A percentile compares a stretch with the other conserved stretches of the same genome.
These are phyloP conservation scores for Trametes sanguinea DNA, from an alignment of 768 basidiomycete species.

Conservation along the genomic window DNA sequence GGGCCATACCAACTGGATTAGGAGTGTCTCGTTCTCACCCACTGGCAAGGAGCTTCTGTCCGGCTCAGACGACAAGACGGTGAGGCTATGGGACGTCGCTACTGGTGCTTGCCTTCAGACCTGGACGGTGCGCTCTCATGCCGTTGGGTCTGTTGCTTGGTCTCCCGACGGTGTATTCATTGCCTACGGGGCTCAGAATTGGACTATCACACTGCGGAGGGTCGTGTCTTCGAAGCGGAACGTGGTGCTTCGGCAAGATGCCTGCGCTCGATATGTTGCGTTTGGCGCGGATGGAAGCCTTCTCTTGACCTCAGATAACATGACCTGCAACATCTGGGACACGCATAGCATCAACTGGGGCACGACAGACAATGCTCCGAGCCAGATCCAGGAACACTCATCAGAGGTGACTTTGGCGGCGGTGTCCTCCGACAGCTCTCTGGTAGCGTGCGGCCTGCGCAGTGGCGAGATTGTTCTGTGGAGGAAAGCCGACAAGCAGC, in stretches of 20 bases:
- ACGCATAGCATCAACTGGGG: background rate
- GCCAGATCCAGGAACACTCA: background rate
- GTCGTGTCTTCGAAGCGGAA: background rate
- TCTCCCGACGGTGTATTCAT: slow-evolving; percentile 17
- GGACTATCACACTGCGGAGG: too few species aligned
- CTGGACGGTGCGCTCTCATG: slow-evolving; percentile 8
- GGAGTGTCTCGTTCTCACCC: background rate
- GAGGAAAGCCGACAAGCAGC: background rate
- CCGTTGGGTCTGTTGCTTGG: slow-evolving; percentile 26
- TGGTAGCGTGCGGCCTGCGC: background rate
- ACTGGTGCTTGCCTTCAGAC: background rate
- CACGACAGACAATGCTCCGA: background rate
- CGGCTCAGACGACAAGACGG: background rate
- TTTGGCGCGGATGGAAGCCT: background rate
- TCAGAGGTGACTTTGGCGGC: background rate
- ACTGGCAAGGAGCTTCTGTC: background rate
- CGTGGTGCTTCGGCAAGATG: background rate
- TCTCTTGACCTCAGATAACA: background rate
- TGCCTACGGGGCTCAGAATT: background rate
- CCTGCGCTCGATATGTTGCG: background rate
- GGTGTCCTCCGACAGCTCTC: background rate
- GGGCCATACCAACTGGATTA: background rate
- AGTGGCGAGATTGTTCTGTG: background rate
- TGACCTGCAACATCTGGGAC: slow-evolving; percentile 1
- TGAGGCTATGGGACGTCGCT: background rate